Conservation (phyloP, 2,329 filamentous ascomycete genomes). For the Aspergillus carbonarius region DNA sequence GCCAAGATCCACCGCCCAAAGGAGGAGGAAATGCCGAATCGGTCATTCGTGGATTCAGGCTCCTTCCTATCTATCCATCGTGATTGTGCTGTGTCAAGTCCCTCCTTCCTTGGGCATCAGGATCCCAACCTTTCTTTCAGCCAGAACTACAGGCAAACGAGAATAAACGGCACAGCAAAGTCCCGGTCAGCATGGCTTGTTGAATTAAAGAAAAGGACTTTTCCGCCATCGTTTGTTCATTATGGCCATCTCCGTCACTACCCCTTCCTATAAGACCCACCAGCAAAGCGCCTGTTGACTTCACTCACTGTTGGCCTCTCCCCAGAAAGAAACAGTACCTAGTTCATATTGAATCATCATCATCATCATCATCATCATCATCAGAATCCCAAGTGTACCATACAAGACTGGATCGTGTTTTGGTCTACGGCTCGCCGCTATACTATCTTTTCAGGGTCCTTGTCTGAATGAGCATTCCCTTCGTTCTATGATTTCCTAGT, state of each 20-base stretch:
- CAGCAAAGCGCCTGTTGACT: not conserved
- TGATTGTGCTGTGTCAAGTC: not conserved
- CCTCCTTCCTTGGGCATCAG: not conserved
- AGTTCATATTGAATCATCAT: not conserved
- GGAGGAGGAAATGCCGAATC: not conserved
- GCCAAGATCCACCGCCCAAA: not conserved
- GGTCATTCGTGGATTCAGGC: not conserved
- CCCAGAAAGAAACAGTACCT: not conserved
- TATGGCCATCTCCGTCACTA: not conserved
- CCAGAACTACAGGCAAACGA: not conserved
- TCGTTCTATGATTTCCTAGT: not conserved
- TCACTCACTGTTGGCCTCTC: not conserved
- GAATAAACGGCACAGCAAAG: not conserved
- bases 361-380: not conserved
- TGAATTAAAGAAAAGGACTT: constrained; percentile 3
- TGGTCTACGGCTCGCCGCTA: not conserved
- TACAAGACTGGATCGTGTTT: not conserved
- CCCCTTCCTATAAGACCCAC: not conserved
- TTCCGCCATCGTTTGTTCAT: not conserved
- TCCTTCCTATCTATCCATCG: not conserved
- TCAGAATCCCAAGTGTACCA: not conserved
- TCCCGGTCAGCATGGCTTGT: not conserved
- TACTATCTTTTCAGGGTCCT: not conserved
- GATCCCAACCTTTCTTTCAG: not conserved
- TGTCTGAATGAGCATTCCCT: not conserved